Evolutionary conservation across 495 filamentous ascomycete species (phyloP).

Genomic region (Alectoria sarmentosa): DNA sequence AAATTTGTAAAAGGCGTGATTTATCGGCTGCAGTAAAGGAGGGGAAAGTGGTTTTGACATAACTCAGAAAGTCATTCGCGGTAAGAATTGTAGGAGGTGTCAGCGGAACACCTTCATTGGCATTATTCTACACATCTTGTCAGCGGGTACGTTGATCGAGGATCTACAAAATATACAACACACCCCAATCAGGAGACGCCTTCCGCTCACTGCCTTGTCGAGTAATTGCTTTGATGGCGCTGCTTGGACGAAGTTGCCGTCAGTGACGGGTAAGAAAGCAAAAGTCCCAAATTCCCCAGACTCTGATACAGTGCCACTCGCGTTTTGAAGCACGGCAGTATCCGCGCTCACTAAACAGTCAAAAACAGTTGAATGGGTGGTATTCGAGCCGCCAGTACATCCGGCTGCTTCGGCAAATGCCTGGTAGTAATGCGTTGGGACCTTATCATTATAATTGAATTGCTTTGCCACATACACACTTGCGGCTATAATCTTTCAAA

Average conservation of each 20-base stretch:
- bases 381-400: slow-evolving; percentile 30
- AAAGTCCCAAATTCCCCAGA: slow-evolving; percentile 42
- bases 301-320: slow-evolving; percentile 42
- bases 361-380: slow-evolving; percentile 36
- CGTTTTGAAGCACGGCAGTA: slow-evolving; percentile 44
- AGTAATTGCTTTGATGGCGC: slow-evolving; percentile 45
- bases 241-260: slow-evolving; percentile 47
- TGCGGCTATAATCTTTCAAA: slow-evolving; percentile 37
- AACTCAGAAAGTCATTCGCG: slow-evolving; percentile 34
- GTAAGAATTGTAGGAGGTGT: slow-evolving; percentile 41
- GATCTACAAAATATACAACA: not conserved
- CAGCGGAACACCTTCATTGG: slow-evolving; percentile 45
- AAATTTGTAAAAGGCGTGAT: slow-evolving; percentile 36
- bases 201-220: slow-evolving; percentile 42
- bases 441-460: slow-evolving; percentile 40
- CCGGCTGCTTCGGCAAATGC: slow-evolving; percentile 45
- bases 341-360: slow-evolving; percentile 46
- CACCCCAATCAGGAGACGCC: slow-evolving; percentile 43
- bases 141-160: not conserved
- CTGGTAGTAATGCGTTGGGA: slow-evolving; percentile 44
- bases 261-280: slow-evolving; percentile 55
- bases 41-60: slow-evolving; percentile 42
- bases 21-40: slow-evolving; percentile 38
- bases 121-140: slow-evolving; percentile 35
- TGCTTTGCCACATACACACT: slow-evolving; percentile 44